These are phyloP conservation scores for Melastoma malabathricum DNA, from an alignment of 345 rosid species.

Conservation along the genomic window DNA sequence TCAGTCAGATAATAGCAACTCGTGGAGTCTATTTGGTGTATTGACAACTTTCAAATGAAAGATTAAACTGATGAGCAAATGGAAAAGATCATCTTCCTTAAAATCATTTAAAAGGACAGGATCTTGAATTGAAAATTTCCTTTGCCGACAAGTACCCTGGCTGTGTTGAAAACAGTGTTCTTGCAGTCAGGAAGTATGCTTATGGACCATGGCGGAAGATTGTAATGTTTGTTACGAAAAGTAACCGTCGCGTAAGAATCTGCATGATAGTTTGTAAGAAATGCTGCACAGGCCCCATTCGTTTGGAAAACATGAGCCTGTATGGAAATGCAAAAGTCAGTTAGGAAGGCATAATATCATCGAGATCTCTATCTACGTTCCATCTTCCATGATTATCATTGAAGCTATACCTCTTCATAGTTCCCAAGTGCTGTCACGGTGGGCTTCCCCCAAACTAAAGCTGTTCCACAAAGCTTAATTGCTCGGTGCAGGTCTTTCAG, in stretches of 20 bases:
- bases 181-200: constrained; percentile 99
- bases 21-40: background rate
- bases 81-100: too few relatives aligned
- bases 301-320: constrained; percentile 88
- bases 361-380: background rate
- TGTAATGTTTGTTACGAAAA: constrained; percentile 64
- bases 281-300: constrained; percentile 84
- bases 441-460: constrained; percentile 62
- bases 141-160: constrained; percentile 45
- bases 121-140: background rate
- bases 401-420: constrained; percentile 59
- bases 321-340: constrained; percentile 6
- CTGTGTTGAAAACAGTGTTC: constrained; percentile 95
- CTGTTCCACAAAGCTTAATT: constrained; percentile 78
- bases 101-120: too few relatives aligned
- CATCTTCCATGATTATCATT: background rate
- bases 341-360: background rate
- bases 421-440: constrained; percentile 57
- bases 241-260: constrained; percentile 57
- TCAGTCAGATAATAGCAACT: background rate
- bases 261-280: constrained; percentile 73
- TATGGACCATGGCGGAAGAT: constrained; percentile 97
- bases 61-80: background rate
- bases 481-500: constrained; percentile 96
- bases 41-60: background rate